Evolutionary conservation across 495 filamentous ascomycete species (phyloP).

Genomic region (Trichoderma gamsii): DNA sequence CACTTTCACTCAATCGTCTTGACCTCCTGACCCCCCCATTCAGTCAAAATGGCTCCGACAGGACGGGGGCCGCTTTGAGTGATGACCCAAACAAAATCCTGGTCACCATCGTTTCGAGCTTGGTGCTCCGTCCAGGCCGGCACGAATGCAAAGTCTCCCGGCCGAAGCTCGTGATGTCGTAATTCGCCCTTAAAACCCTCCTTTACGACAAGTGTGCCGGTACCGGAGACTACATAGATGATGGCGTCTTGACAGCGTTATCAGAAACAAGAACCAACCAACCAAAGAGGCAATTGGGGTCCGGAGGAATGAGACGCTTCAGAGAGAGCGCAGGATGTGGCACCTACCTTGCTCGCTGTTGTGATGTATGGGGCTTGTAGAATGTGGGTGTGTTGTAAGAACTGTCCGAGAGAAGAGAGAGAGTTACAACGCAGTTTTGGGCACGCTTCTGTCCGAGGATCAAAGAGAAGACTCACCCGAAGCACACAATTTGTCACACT

Average conservation of each 20-base stretch:
- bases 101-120: conserved; percentile 53
- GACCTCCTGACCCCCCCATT: conserved; percentile 43
- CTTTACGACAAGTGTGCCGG: conserved; percentile 34
- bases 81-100: conserved; percentile 55
- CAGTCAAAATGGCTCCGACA: conserved; percentile 51
- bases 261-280: conserved; percentile 7
- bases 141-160: conserved; percentile 60
- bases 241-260: conserved; percentile 34
- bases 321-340: conserved; percentile 10
- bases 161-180: conserved; percentile 46
- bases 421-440: conserved; percentile 15
- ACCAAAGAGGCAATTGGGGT: not conserved
- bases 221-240: conserved; percentile 39
- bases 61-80: conserved; percentile 52
- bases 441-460: conserved; percentile 9
- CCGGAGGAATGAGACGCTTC: not conserved
- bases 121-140: conserved; percentile 62
- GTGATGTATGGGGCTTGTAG: conserved; percentile 38
- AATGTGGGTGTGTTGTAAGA: conserved; percentile 36
- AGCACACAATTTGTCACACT: conserved; percentile 53
- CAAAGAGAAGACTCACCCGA: conserved; percentile 32
- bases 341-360: conserved; percentile 44
- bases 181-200: conserved; percentile 37
- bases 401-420: conserved; percentile 26
- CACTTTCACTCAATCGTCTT: not conserved